Conservation (phyloP, 192 early-diverging fungal species). For the Rhizoclosmatium globosum region DNA sequence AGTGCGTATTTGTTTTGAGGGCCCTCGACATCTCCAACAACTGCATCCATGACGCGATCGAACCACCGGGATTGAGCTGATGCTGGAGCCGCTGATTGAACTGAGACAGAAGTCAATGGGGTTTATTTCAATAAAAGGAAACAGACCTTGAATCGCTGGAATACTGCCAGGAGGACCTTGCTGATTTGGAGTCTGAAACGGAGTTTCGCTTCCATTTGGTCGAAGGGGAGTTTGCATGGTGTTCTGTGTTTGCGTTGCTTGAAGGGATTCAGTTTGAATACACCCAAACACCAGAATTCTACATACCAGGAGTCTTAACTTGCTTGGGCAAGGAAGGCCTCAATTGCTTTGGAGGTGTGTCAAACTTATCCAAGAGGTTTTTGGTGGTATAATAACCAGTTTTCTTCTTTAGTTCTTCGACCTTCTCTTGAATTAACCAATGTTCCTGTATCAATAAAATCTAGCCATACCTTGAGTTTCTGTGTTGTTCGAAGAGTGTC, state of each 20-base stretch:
- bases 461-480: constrained; percentile 12
- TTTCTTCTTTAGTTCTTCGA: constrained; percentile 96
- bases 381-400: constrained; percentile 92
- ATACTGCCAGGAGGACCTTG: neutral
- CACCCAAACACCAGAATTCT: neutral
- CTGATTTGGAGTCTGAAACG: neutral
- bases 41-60: constrained; percentile 90
- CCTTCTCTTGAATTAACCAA: constrained; percentile 46
- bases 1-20: constrained; percentile 92
- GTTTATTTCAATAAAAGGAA: no score
- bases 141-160: constrained; percentile 20
- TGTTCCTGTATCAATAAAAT: neutral
- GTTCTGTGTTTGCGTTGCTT: neutral
- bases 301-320: no score
- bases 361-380: constrained; percentile 88
- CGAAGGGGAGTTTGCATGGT: constrained; percentile 8
- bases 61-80: constrained; percentile 67
- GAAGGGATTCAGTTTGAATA: neutral
- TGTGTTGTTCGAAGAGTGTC: constrained; percentile 16
- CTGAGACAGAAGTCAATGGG: no score
- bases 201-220: neutral
- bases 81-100: constrained; percentile 20
- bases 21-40: constrained; percentile 86
- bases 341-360: constrained; percentile 55
- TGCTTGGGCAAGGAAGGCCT: neutral